A percentile compares a stretch with the other conserved stretches of the same genome.
These are phyloP conservation scores for Tolypocladium tropicale DNA, from an alignment of 2,329 filamentous ascomycete species.

Conservation along the genomic window DNA sequence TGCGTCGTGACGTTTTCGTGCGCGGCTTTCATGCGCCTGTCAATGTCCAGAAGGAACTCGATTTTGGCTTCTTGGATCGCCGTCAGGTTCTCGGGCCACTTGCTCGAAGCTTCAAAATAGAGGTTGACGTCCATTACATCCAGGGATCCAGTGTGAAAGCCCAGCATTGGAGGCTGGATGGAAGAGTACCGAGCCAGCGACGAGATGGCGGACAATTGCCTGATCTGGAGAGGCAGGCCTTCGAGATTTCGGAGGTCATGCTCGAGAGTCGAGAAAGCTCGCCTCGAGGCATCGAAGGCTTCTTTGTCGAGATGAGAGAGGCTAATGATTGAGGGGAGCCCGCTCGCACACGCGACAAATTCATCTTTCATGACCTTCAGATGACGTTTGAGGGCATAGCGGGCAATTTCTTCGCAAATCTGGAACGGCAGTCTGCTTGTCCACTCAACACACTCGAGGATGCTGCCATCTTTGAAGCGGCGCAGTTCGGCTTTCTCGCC, in stretches of 20 bases:
- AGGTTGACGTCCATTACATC: slow-evolving; percentile 67
- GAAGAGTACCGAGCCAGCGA: slow-evolving; percentile 67
- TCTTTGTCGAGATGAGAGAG: slow-evolving; percentile 37
- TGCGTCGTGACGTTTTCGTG: slow-evolving; percentile 53
- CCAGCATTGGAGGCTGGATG: slow-evolving; percentile 29
- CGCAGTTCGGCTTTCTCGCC: slow-evolving; percentile 86
- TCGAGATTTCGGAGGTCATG: slow-evolving; percentile 67
- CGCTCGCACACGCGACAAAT: slow-evolving; percentile 39
- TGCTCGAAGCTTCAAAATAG: slow-evolving; percentile 85
- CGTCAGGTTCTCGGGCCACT: slow-evolving; percentile 85
- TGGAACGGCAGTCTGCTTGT: slow-evolving; percentile 49
- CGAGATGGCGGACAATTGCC: slow-evolving; percentile 66
- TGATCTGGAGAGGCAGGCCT: slow-evolving; percentile 76
- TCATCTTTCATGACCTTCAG: slow-evolving; percentile 49
- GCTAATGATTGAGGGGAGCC: slow-evolving; percentile 37
- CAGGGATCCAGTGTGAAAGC: slow-evolving; percentile 31
- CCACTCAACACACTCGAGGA: slow-evolving; percentile 89
- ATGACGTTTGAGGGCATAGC: slow-evolving; percentile 61
- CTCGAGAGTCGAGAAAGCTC: slow-evolving; percentile 65
- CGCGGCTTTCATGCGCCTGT: slow-evolving; percentile 54
- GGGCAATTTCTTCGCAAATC: slow-evolving; percentile 71
- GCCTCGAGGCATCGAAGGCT: slow-evolving; percentile 57
- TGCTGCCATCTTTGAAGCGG: slow-evolving; percentile 90
- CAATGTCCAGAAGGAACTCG: slow-evolving; percentile 73
- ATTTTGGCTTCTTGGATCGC: slow-evolving; percentile 92